A percentile compares a stretch with the other conserved stretches of the same genome.
These are phyloP conservation scores for Carex myosuroides DNA, from an alignment of 176 grass and related monocot species.

Conservation along the genomic window DNA sequence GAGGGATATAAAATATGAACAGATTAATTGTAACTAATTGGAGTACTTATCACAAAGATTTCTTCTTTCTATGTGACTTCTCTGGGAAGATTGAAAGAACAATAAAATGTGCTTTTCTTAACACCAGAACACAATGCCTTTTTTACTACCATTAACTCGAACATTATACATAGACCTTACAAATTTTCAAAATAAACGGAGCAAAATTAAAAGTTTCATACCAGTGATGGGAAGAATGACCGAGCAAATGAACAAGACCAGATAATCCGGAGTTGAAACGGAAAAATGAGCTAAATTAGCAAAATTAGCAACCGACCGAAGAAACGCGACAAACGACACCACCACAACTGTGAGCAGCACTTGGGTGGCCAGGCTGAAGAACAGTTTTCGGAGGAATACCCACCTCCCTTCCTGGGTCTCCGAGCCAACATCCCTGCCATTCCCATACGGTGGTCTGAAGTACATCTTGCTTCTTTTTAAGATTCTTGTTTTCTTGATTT, in stretches of 20 bases:
- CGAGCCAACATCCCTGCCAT: slow-evolving; percentile 37
- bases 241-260: slow-evolving; percentile 80
- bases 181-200: neutral
- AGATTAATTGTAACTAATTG: neutral
- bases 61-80: neutral
- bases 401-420: slow-evolving; percentile 64
- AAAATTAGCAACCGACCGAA: no score
- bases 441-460: slow-evolving; percentile 44
- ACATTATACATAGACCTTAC: neutral
- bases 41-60: neutral
- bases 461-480: slow-evolving; percentile 37
- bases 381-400: slow-evolving; percentile 79
- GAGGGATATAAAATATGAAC: neutral
- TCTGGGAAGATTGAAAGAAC: neutral
- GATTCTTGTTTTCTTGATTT: neutral
- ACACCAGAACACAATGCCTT: neutral
- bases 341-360: slow-evolving; percentile 73
- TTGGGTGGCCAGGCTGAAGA: slow-evolving; percentile 73
- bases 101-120: neutral
- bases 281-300: no score
- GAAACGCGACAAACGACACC: slow-evolving; percentile 26
- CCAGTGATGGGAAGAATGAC: slow-evolving; percentile 83
- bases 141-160: neutral
- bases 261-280: slow-evolving; percentile 45
- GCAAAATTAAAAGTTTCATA: neutral